phyloP scores from a whole-genome alignment of 441 rosid genomes.

The Erodium trifolium region DNA sequence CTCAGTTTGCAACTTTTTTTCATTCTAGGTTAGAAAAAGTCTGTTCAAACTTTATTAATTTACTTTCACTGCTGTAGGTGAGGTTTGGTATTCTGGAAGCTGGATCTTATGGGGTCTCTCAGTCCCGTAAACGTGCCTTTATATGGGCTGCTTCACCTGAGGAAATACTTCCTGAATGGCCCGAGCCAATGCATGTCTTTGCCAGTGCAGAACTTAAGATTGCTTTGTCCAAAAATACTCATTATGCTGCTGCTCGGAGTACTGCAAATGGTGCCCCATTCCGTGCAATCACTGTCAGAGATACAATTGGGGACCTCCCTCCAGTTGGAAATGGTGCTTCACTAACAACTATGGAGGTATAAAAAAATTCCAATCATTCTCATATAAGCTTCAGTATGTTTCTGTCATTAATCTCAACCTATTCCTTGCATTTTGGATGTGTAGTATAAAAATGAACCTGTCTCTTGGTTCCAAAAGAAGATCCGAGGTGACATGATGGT shows the following conservation, averaged over 20 bases:
- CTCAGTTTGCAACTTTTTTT: background rate
- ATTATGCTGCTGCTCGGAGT: conserved; percentile 67
- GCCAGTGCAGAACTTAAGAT: conserved; percentile 55
- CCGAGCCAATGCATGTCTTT: conserved; percentile 95
- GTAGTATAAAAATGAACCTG: conserved; percentile 53
- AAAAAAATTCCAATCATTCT: background rate
- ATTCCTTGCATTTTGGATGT: conserved; percentile 8
- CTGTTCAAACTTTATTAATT: conserved; percentile 1
- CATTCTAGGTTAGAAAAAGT: background rate
- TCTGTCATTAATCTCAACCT: background rate
- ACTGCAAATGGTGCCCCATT: conserved; percentile 75
- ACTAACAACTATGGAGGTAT: conserved; percentile 37
- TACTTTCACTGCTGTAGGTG: conserved; percentile 18
- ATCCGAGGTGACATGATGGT: conserved; percentile 40
- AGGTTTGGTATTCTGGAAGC: conserved; percentile 87
- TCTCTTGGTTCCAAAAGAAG: conserved; percentile 64
- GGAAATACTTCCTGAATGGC: conserved; percentile 85
- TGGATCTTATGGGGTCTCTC: conserved; percentile 85
- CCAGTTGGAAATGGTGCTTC: conserved; percentile 63
- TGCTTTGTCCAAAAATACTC: conserved; percentile 34
- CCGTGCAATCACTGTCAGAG: conserved; percentile 83
- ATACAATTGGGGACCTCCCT: conserved; percentile 87
- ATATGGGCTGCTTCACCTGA: conserved; percentile 95
- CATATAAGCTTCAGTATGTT: background rate
- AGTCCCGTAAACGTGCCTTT: conserved; percentile 80